Evolutionary conservation across 2,329 filamentous ascomycete species (phyloP), one percentile per base, ranked within the genome.

Genomic region (Amphichorda felina): DNA sequence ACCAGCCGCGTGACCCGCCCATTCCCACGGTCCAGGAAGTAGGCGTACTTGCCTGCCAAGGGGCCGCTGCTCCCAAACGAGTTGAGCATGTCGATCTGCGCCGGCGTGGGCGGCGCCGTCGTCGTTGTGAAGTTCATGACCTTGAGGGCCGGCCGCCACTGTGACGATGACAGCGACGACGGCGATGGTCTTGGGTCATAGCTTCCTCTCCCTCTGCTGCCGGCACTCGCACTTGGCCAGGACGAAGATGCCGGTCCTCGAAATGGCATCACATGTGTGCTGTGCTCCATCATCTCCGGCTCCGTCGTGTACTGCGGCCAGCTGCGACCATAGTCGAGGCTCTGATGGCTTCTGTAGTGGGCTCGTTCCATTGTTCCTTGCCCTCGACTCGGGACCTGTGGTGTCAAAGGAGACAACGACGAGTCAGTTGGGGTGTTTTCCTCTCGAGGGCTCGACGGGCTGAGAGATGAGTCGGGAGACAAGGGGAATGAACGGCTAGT

Each of bases 1-100:
- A 77, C 56, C 1, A 78, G 61, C 3, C 66, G 59, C 5, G 72
- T 75, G 39, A 63, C 68, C 32, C 58, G 53, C 4, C 72, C 72
- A 39, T 73, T 63, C 8, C 65, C 65, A 6, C 72, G 61, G 35
- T 68, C 62, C 35, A 69, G 63, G 42, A 62, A 73, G 48, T 77
- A 77, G 2, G 57, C 62, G 37, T 61, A 67, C n/a, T 30, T 14
- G 18, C 13, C 27, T 9, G 26, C 11, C 3, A n/a, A n/a, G n/a
- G n/a, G n/a, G n/a, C n/a, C n/a, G 5, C 10, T 18, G 30, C 22
- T 14, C 14, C 22, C 27, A n/a, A 13, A 36, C 7, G 28, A 30
- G 31, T 29, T 22, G 17, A 29, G 30, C 4, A 29, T 13, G 7
- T 22, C 18, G 18, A 24, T 19, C 24, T 33, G 24, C 16, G 2